A percentile compares a stretch with the other conserved stretches of the same genome.
Conservation (phyloP, 495 filamentous ascomycete genomes). For the Entonaema liquescens region DNA sequence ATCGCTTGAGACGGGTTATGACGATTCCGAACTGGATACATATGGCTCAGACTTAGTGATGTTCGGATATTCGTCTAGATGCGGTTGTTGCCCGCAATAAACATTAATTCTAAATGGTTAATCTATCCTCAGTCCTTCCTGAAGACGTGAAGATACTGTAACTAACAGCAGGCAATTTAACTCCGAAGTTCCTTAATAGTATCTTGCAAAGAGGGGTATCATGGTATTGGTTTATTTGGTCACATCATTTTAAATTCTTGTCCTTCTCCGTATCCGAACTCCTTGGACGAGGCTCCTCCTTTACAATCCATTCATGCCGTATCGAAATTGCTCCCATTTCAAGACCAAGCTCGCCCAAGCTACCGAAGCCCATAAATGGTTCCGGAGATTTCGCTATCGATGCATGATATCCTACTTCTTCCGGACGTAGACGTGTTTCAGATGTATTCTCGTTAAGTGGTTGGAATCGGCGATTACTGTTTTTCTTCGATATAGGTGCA, state of each 20-base stretch:
- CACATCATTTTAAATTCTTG: neutral
- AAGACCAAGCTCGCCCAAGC: constrained; percentile 18
- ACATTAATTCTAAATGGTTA: neutral
- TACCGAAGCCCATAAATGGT: constrained; percentile 24
- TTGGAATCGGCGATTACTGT: constrained; percentile 37
- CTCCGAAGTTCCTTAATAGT: neutral
- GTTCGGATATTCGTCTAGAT: neutral
- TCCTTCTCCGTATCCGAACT: constrained; percentile 14
- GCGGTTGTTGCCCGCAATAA: neutral
- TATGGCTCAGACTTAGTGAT: neutral
- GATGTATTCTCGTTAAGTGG: constrained; percentile 46
- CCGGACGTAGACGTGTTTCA: constrained; percentile 42
- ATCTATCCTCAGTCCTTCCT: neutral
- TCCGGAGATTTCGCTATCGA: constrained; percentile 28
- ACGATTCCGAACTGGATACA: neutral
- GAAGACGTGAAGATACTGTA: neutral
- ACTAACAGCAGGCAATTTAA: neutral
- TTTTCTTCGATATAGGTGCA: constrained; percentile 23
- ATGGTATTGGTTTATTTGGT: neutral
- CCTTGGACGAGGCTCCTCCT: constrained; percentile 28
- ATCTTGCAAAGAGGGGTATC: neutral
- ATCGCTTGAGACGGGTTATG: neutral
- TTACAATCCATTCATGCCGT: constrained; percentile 38
- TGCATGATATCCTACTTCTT: constrained; percentile 32
- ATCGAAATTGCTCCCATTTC: constrained; percentile 41